Base-by-base conservation (phyloP, 768 basidiomycete genomes). In the Rhodotorula diobovata region DNA sequence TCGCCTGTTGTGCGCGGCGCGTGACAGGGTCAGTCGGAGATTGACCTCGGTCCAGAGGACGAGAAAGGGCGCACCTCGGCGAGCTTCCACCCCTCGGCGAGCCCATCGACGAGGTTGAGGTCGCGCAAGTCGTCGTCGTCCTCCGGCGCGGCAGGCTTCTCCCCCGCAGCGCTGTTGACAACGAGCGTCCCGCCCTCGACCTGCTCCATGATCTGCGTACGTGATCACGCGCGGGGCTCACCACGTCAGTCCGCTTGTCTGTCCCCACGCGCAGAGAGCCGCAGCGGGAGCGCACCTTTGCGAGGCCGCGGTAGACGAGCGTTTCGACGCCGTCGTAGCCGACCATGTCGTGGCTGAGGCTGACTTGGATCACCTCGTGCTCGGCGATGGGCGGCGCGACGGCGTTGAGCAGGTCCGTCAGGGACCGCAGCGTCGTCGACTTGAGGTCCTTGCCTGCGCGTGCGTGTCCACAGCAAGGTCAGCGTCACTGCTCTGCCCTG, bases 361-460 rank as follows among this genome's bases (percentile, higher is more conserved):
- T 92, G 15, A 99, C 88, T 79, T 96, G 88, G 73, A 99, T 93
- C 25, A 97, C 92, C 81, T 99, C 96, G 79, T 98, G 95, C 80
- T 95, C 94, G 35, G 94, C 91, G 77, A 98, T 98, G 21, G 96
- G 96, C 53, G 96, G 96, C 1, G 96, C 96, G 70, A 99, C 95
- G 39, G 89, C 95, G 79, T 97, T 95, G 61, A 99, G 83, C 66
- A 99, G 88, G 67, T 95, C 93, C 5, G 87, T 91, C 37, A 98
- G 82, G 6, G 94, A 93, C 18, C 91, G 92, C 48, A 94, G 82
- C 39, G 93, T 91, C 37, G 90, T 89, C 61, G 88, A 86, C 78
- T 88, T 91, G 77, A 98, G 88, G 78, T 96, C 94, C 79, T 93
- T 86, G 62, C 91, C 93, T 96, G 77, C 45, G 72, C 63, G 53